Conservation (phyloP, 345 rosid genomes). For the Gossypium turneri region DNA sequence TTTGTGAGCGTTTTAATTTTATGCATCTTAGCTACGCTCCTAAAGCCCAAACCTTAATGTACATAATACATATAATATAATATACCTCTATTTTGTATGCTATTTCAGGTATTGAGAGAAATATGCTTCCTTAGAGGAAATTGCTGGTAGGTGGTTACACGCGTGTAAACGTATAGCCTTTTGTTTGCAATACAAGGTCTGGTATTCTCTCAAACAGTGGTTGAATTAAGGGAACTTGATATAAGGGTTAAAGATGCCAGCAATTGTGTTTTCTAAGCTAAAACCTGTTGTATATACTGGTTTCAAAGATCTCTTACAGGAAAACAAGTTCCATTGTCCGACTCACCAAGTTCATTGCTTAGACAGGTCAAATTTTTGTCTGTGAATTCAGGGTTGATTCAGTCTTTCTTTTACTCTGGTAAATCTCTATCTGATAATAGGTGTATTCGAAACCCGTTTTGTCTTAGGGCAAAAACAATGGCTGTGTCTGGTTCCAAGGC, state of each 20-base stretch:
- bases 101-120: slow-evolving; percentile 17
- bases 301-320: slow-evolving; percentile 25
- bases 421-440: slow-evolving; percentile 21
- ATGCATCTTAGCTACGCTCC: not conserved
- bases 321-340: slow-evolving; percentile 13
- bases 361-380: slow-evolving; percentile 22
- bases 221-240: slow-evolving; percentile 16
- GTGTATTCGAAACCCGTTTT: slow-evolving; percentile 19
- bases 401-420: slow-evolving; percentile 21
- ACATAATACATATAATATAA: not conserved
- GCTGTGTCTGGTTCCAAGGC: slow-evolving; percentile 68
- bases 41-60: not conserved
- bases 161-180: slow-evolving; percentile 15
- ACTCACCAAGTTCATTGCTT: slow-evolving; percentile 19
- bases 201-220: slow-evolving; percentile 8
- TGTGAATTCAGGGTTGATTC: slow-evolving; percentile 10
- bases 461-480: slow-evolving; percentile 39
- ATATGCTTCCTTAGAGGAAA: not conserved
- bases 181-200: slow-evolving; percentile 3
- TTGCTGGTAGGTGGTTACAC: not conserved
- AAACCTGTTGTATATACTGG: slow-evolving; percentile 41
- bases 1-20: not conserved
- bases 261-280: slow-evolving; percentile 43
- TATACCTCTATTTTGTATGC: slow-evolving; percentile 6
- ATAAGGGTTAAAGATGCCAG: slow-evolving; percentile 48